phyloP scores from a whole-genome alignment of 768 basidiomycete genomes.

The Rhodotorula babjevae region DNA sequence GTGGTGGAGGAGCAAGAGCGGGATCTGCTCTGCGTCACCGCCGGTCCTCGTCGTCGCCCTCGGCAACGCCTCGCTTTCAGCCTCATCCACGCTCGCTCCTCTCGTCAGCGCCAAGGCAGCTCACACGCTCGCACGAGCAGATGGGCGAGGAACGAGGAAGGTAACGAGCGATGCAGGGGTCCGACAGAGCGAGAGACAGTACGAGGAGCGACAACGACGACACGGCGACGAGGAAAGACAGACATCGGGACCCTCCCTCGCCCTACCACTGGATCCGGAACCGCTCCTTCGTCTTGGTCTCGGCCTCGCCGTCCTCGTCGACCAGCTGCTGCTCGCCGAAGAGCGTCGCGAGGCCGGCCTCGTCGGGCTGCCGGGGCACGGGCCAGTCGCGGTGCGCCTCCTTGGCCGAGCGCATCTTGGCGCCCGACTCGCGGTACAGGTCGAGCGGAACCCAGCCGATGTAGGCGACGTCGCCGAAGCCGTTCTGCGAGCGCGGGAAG shows the following conservation, averaged over 20 bases:
- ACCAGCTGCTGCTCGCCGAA: background rate
- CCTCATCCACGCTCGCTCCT: no score
- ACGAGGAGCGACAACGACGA: background rate
- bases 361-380: constrained; percentile 28
- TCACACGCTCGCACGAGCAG: no score
- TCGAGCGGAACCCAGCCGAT: constrained; percentile 42
- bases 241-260: background rate
- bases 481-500: constrained; percentile 1
- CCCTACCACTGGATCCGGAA: constrained; percentile 12
- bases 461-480: constrained; percentile 39
- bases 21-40: background rate
- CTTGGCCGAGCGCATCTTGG: constrained; percentile 24
- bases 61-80: background rate
- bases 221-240: background rate
- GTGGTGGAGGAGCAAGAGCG: background rate
- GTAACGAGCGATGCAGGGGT: no score
- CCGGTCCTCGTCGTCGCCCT: no score
- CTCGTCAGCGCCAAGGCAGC: no score
- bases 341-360: background rate
- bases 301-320: background rate
- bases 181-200: no score
- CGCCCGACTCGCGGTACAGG: constrained; percentile 26
- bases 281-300: background rate
- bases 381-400: constrained; percentile 31
- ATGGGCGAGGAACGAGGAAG: no score